Evolutionary conservation across 768 basidiomycete genomes (phyloP).

Genomic region (Pleurotus eryngii): DNA sequence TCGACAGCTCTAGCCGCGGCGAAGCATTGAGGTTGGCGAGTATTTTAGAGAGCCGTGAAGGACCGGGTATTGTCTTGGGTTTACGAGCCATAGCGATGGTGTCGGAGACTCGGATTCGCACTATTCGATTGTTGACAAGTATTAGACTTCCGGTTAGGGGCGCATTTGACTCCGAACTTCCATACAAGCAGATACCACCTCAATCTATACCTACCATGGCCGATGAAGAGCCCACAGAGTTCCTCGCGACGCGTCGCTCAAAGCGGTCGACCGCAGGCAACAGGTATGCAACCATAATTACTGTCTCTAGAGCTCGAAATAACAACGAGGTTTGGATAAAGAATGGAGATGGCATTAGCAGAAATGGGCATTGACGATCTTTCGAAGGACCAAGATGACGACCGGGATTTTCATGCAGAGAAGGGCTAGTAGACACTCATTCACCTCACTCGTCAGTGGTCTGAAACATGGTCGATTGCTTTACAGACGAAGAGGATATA

Average conservation of each 20-base stretch:
- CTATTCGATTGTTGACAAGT: conserved; percentile 2
- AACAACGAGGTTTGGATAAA: conserved; percentile 21
- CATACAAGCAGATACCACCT: neutral
- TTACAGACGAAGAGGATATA: conserved; percentile 73
- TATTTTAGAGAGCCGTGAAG: conserved; percentile 54
- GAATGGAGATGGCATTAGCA: conserved; percentile 78
- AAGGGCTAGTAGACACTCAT: conserved; percentile 42
- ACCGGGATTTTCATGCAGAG: conserved; percentile 64
- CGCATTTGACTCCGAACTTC: neutral
- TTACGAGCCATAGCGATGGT: conserved; percentile 17
- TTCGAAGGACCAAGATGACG: conserved; percentile 64
- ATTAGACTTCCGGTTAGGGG: neutral
- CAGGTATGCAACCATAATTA: conserved; percentile 38
- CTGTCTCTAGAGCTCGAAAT: neutral
- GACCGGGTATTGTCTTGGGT: conserved; percentile 27
- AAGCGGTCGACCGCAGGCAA: conserved; percentile 78
- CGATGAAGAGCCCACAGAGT: conserved; percentile 31
- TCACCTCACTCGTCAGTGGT: neutral
- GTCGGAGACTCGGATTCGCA: neutral
- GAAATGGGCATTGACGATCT: conserved; percentile 59
- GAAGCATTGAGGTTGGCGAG: conserved; percentile 46
- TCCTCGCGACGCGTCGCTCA: conserved; percentile 54
- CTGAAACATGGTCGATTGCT: neutral
- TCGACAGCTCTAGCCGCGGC: conserved; percentile 48
- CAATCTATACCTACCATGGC: conserved; percentile 12